Evolutionary conservation across 257 asterid species (phyloP).

Genomic region (Primulina eburnea): DNA sequence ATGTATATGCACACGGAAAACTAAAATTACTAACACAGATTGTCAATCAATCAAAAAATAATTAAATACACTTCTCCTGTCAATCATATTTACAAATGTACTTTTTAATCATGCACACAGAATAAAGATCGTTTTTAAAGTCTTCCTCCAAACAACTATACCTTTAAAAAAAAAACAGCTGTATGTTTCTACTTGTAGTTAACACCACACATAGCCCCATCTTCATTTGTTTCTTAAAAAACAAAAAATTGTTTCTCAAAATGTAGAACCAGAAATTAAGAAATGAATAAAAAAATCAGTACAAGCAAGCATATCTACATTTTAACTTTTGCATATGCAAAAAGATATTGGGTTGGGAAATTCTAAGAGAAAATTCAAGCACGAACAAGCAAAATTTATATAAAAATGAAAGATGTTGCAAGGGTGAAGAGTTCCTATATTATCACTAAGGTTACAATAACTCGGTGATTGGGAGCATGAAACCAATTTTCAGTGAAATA

Average conservation of each 20-base stretch:
- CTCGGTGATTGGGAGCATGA: background rate
- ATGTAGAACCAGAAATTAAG: background rate
- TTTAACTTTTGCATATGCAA: background rate
- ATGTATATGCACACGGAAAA: too few relatives aligned
- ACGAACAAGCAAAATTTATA: background rate
- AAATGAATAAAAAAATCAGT: too few relatives aligned
- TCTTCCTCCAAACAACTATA: background rate
- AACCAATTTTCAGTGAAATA: background rate
- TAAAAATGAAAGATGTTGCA: background rate
- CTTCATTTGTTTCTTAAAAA: background rate
- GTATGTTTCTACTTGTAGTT: too few relatives aligned
- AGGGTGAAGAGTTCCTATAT: background rate
- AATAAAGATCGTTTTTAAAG: background rate
- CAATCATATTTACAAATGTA: too few relatives aligned
- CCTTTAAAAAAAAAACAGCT: too few relatives aligned
- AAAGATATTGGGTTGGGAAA: background rate
- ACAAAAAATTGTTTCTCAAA: too few relatives aligned
- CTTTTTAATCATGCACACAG: too few relatives aligned
- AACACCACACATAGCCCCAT: background rate
- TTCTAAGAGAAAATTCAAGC: too few relatives aligned
- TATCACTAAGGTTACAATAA: background rate
- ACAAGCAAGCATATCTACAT: background rate
- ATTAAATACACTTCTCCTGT: too few relatives aligned
- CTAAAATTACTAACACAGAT: too few relatives aligned
- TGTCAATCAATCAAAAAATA: too few relatives aligned